phyloP scores from a whole-genome alignment of 495 filamentous ascomycete species.

The Penicillium desertorum region DNA sequence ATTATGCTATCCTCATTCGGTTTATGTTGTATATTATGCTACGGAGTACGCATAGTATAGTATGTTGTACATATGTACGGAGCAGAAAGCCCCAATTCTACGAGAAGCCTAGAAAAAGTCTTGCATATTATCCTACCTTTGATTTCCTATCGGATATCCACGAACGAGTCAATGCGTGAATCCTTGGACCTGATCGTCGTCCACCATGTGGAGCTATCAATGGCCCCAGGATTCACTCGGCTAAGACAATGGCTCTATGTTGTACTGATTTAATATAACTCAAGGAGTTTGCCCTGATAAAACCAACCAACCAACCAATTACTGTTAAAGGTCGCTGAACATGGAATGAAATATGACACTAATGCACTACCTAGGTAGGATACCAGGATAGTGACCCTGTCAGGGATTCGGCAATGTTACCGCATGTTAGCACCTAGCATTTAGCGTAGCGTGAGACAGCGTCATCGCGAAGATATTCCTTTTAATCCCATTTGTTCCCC shows the following conservation, averaged over 20 bases:
- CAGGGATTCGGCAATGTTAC: background rate
- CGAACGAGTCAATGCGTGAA: background rate
- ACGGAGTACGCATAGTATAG: background rate
- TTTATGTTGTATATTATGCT: background rate
- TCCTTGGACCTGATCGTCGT: background rate
- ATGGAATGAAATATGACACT: background rate
- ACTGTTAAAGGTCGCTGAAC: background rate
- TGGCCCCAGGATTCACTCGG: background rate
- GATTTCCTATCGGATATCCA: background rate
- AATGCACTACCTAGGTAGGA: background rate
- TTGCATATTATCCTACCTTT: background rate
- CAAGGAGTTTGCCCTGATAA: background rate
- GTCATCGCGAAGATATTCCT: background rate
- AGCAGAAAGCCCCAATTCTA: background rate
- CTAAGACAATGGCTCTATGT: background rate
- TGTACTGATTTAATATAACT: background rate
- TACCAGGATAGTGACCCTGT: background rate
- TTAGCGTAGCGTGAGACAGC: background rate
- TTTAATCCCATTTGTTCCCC: background rate
- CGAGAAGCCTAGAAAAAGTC: background rate
- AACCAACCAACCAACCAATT: background rate
- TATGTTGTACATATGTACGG: background rate
- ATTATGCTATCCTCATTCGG: background rate
- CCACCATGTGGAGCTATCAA: background rate
- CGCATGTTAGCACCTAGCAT: background rate